Base-by-base conservation (phyloP, 2,329 filamentous ascomycete species). In the Beauveria pseudobassiana region DNA sequence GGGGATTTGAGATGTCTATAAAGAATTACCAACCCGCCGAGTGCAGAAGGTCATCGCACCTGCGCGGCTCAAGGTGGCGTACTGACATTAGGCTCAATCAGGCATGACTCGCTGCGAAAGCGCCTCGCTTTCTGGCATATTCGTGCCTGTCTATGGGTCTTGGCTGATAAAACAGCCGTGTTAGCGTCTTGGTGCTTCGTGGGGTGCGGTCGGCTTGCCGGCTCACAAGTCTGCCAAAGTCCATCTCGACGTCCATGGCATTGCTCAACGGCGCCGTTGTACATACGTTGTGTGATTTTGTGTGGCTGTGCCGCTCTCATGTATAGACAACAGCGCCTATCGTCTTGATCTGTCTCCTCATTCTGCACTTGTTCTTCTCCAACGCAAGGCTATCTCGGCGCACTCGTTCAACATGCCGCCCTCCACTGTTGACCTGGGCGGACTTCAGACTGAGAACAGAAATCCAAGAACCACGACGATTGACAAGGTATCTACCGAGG, bases 381-480 rank as follows among this genome's bases (percentile, higher is more conserved):
- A n/a, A 42, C 24, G 49, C 34, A 16, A 59, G 40, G 48, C 26
- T n/a, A 26, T 24, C 6, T 16, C 22, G 38, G 5, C 18, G 8
- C 20, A 12, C 6, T 18, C 24, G 18, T 34, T 18, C 59, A 55
- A 20, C 5, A 61, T 61, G 59, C 3, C 57, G 5, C 51, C 51
- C 40, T 24, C 60, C 5, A 53, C 24, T 7, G 52, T 64, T 28
- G 62, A 65, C 18, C 61, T 67, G 8, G 60, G 52, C 5, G 34
- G 52, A 26, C 62, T 67, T 3, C 65, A 67, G 53, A 67, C 65
- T 14, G 65, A 67, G 45, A 58, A 63, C 10, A 61, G 64, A 20
- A 67, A 66, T 30, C 62, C 62, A 3, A 62, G 62, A 18, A 66
- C 64, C 18, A 55, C 59, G 3, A 51, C 20, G 9, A 63, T 67